A percentile compares a stretch with the other conserved stretches of the same genome.
These are phyloP conservation scores for Microcos paniculata DNA, from an alignment of 345 rosid species.

Conservation along the genomic window DNA sequence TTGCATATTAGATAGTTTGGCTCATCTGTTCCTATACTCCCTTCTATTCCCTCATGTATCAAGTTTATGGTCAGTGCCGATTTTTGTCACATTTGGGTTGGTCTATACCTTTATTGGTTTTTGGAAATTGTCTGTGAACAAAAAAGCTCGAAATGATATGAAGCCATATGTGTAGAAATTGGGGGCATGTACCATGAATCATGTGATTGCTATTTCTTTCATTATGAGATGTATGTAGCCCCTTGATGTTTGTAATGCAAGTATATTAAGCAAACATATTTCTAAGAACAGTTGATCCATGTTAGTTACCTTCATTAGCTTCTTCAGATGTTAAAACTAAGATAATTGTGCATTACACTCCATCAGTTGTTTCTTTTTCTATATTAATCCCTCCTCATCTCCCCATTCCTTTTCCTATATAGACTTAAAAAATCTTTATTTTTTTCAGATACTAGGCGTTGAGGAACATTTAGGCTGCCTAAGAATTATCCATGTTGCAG, in stretches of 20 bases:
- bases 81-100: background rate
- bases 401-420: background rate
- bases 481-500: conserved; percentile 86
- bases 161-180: background rate
- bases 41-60: background rate
- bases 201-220: background rate
- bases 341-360: background rate
- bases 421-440: conserved; percentile 12
- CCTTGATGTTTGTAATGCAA: background rate
- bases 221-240: background rate
- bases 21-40: too few species aligned
- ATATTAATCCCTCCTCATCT: background rate
- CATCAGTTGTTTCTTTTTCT: background rate
- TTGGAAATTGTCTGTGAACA: background rate
- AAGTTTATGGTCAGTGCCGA: background rate
- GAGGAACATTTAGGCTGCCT: conserved; percentile 56
- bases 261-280: background rate
- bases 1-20: too few species aligned
- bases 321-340: background rate
- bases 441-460: conserved; percentile 63
- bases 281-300: background rate
- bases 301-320: background rate
- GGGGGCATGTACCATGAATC: background rate
- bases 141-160: background rate
- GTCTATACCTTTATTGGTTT: background rate